Evolutionary conservation across 306 rosid genomes (phyloP).

Genomic region (Ceratonia siliqua): DNA sequence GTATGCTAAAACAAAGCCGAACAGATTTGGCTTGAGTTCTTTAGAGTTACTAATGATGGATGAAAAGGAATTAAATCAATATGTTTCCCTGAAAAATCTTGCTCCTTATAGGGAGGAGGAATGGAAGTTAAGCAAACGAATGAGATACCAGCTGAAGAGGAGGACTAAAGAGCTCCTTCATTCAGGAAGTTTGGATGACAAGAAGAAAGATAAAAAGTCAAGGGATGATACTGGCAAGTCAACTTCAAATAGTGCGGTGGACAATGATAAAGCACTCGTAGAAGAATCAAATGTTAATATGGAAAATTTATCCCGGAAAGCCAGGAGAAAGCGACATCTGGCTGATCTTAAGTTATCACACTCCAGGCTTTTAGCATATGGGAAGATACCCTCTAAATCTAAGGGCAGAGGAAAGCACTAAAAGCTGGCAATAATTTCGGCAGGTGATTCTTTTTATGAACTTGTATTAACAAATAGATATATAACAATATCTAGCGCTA

Average conservation of each 20-base stretch:
- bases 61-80: conserved; percentile 80
- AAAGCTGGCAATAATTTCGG: conserved; percentile 12
- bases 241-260: conserved; percentile 28
- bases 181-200: conserved; percentile 33
- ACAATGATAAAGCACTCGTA: conserved; percentile 38
- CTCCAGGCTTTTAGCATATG: conserved; percentile 56
- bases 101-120: conserved; percentile 81
- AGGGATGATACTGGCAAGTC: conserved; percentile 41
- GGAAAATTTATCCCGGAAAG: conserved; percentile 56
- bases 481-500: neutral
- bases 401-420: conserved; percentile 55
- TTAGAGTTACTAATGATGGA: conserved; percentile 63
- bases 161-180: conserved; percentile 57
- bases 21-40: conserved; percentile 64
- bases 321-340: conserved; percentile 53
- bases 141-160: conserved; percentile 60
- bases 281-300: conserved; percentile 40
- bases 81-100: conserved; percentile 77
- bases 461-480: neutral
- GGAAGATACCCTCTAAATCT: conserved; percentile 49
- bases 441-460: conserved; percentile 42
- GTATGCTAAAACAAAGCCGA: conserved; percentile 76
- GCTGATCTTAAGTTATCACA: conserved; percentile 45
- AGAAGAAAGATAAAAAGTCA: conserved; percentile 39
- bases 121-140: conserved; percentile 73